Base-by-base conservation (phyloP, 2,329 filamentous ascomycete species). In the Aspergillus caelatus region DNA sequence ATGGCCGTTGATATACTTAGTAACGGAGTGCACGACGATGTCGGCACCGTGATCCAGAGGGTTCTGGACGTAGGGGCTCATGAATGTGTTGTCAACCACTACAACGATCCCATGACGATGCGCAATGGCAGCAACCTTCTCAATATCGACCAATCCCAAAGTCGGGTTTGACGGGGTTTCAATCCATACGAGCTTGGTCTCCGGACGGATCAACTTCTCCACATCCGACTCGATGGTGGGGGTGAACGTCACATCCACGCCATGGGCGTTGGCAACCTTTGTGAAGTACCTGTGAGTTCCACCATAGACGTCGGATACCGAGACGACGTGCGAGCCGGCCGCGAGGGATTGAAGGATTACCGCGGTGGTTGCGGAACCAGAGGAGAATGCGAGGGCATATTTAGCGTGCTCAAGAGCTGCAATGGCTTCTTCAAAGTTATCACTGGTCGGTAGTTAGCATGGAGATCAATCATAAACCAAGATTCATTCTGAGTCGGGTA, bases 1-100 rank as follows among this genome's bases (percentile, higher is more conserved):
- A 83, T 99, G 95, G 57, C 95, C 95, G 79, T 98, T 98, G 83
- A 99, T 98, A 82, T 98, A 99, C 83, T 99, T 99, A 52, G 95
- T 99, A 61, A 99, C 95, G 61, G 90, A 94, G 85, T 98, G 94
- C 50, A 98, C 91, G 70, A 98, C 94, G 68, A 98, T 94, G 79
- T 99, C 95, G 70, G 95, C 95, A 71, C 95, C 95, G 77, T 94
- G 92, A 75, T 96, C 90, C 61, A 99, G 88, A 4, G 95, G 95
- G 80, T 97, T 98, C 82, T 99, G 95, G 55, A 99, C 87, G 78
- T 98, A 99, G 36, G 95, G 95, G 65, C 91, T 94, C 75, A 98
- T 85, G 84, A 99, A 99, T 23, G 95, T 99, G 84, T 99, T 99
- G 84, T 99, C 95, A 48, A 99, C 95, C n/a, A 99, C 95, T 50